Evolutionary conservation across 129 eudicot genomes (phyloP).

Genomic region (Arctium minus): DNA sequence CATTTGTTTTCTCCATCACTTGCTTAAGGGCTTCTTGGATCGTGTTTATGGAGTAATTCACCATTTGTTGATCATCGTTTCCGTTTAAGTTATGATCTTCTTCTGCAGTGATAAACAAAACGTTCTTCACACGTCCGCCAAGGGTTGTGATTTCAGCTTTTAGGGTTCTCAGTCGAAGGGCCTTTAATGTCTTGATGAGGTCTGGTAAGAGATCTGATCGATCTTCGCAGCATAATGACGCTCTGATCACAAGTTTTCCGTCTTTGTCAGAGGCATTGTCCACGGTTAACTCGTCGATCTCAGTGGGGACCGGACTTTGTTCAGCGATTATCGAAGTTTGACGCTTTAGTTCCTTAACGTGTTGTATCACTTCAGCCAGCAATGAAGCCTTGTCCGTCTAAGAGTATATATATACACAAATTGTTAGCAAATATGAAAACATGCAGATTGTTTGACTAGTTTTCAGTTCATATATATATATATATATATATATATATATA

Average conservation of each 20-base stretch:
- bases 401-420: not conserved
- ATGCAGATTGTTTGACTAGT: not conserved
- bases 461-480: not conserved
- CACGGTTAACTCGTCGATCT: conserved; percentile 66
- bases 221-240: conserved; percentile 88
- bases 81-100: conserved; percentile 28
- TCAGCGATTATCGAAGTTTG: conserved; percentile 80
- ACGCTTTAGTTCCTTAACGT: conserved; percentile 82
- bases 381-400: conserved; percentile 98
- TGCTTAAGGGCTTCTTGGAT: conserved; percentile 80
- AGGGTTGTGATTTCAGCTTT: conserved; percentile 90
- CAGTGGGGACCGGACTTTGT: conserved; percentile 65
- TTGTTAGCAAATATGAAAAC: not conserved
- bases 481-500: too few relatives aligned
- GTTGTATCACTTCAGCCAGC: conserved; percentile 93
- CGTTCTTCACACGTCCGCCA: conserved; percentile 83
- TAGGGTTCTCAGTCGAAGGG: conserved; percentile 56
- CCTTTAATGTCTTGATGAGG: conserved; percentile 72
- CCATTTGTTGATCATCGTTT: conserved; percentile 33
- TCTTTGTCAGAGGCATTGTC: conserved; percentile 57
- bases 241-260: conserved; percentile 57
- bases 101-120: conserved; percentile 67
- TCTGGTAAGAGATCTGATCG: conserved; percentile 78
- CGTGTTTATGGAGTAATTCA: conserved; percentile 41
- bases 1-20: conserved; percentile 70